Base-by-base conservation (phyloP, 2,329 filamentous ascomycete species). In the Coniochaeta prunicola region DNA sequence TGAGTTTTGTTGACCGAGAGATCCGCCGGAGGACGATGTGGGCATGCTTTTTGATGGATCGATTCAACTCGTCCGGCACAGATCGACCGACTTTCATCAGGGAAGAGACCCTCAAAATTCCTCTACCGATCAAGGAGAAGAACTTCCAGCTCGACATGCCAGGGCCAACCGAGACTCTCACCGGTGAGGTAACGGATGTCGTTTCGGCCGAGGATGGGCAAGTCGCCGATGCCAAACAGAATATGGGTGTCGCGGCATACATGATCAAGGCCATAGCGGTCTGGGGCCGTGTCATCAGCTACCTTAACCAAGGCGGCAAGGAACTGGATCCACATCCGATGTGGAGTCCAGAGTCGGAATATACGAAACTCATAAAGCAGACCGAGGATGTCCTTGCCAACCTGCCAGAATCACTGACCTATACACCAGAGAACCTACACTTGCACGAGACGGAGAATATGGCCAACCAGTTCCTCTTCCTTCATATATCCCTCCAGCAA, bases 11-110 rank as follows among this genome's bases (percentile, higher is more conserved):
- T 17, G 94, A 97, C 71, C 88, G 91, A 30, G 94, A 99, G 71
- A 97, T 97, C 58, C 84, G 94, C 61, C 80, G 94, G 64, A 84
- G 94, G 59, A 94, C 92, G 2, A 97, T 99, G 93, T 99, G 94
- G 94, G 90, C 92, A 13, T 97, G 93, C 70, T 96, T 96, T 68
- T 74, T 97, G 59, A 97, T 97, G 92, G 94, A 99, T 70, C 86
- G 93, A 0, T 97, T 97, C 77, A 97, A 96, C 73, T 97, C 93
- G 0, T 97, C 92, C 1, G 93, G 94, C 1, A 96, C 91, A 2
- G 92, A 97, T 67, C 83, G 93, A 38, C 94, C 94, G 21, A 90
- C 91, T 57, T 96, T 97, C 65, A 88, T 96, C 58, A 88, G 90
- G 64, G 92, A 97, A 71, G 90, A 94, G 64, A 91, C 90, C 58